Evolutionary conservation across 2,329 filamentous ascomycete species (phyloP).

Genomic region (Verticillium isaacii): DNA sequence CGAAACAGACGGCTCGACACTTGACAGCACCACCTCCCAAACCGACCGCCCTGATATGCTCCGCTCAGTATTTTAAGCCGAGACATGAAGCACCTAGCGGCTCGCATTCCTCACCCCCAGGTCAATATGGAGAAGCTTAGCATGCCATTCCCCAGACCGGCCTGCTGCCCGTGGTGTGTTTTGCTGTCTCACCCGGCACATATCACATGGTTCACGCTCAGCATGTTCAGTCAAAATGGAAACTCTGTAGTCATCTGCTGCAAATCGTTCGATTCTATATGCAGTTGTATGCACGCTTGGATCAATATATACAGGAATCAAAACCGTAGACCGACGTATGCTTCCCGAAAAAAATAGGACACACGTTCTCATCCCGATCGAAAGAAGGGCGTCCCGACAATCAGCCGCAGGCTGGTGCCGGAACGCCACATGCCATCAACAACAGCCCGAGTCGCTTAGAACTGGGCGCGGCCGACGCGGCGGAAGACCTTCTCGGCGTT

Average conservation of each 20-base stretch:
- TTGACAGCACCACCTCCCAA: no score
- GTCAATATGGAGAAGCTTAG: neutral
- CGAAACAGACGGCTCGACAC: no score
- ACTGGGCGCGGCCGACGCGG: constrained; percentile 3
- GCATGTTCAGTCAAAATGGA: neutral
- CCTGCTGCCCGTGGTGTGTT: no score
- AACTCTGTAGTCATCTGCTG: neutral
- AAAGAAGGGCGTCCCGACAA: neutral
- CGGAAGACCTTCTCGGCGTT: constrained; percentile 2
- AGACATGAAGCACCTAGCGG: neutral
- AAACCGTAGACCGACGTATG: neutral
- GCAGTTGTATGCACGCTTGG: constrained; percentile 1
- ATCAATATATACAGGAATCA: constrained; percentile 4
- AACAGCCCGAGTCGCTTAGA: constrained; percentile 1
- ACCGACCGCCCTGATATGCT: no score
- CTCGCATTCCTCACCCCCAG: neutral
- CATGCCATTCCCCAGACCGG: neutral
- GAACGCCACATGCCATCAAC: neutral
- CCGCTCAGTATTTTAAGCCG: no score
- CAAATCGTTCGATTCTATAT: neutral
- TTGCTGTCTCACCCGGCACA: neutral
- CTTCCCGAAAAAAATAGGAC: neutral
- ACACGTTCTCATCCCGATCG: neutral
- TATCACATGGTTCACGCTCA: neutral
- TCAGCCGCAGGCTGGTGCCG: neutral